phyloP scores from a whole-genome alignment of 306 rosid species.

The Mimosa pudica region DNA sequence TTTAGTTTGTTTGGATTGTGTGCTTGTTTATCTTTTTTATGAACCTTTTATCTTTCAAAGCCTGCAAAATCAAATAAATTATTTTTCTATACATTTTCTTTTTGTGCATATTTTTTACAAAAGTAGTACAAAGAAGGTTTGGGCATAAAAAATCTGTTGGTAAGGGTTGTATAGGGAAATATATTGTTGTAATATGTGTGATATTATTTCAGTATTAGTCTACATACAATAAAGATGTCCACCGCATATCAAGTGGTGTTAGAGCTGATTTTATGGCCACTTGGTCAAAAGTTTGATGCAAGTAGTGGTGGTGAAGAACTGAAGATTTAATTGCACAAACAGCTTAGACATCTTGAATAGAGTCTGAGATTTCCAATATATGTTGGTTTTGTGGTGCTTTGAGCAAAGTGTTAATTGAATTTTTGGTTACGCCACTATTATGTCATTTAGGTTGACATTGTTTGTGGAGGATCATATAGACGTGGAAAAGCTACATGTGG shows the following conservation, averaged over 20 bases:
- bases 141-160: neutral
- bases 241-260: neutral
- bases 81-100: neutral
- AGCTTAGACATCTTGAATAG: too few species aligned
- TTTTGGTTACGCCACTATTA: conserved; percentile 12
- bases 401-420: conserved; percentile 24
- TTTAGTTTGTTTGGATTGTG: conserved; percentile 20
- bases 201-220: neutral
- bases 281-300: neutral
- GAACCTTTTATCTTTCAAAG: neutral
- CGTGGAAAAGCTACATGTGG: conserved; percentile 95
- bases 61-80: neutral
- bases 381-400: conserved; percentile 7
- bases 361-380: neutral
- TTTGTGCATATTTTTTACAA: neutral
- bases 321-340: too few species aligned
- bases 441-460: conserved; percentile 56
- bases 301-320: too few species aligned
- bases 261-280: neutral
- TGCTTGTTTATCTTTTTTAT: conserved; percentile 5
- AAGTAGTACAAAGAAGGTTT: neutral
- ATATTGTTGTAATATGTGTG: neutral
- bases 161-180: neutral
- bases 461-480: conserved; percentile 94
- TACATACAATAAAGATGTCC: too few species aligned